A percentile compares a stretch with the other conserved stretches of the same genome.
Evolutionary conservation across 1,284 basidiomycete genomes (phyloP).

Genomic region (Malassezia brasiliensis): DNA sequence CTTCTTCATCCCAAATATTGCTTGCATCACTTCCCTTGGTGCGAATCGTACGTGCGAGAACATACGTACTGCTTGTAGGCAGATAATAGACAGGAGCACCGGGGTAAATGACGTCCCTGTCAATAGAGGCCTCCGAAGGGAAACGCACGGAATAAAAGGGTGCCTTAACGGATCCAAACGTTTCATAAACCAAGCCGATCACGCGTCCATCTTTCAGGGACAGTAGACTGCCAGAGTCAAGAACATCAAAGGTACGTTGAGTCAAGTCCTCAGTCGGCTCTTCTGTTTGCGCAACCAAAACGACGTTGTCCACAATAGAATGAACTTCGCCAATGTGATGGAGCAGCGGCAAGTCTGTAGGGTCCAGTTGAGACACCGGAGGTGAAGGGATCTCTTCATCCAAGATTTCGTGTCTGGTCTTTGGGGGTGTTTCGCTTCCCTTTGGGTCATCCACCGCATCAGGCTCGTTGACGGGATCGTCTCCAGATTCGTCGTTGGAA

Average conservation of each 20-base stretch:
- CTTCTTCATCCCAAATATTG: conserved; percentile 80
- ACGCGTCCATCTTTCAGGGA: conserved; percentile 74
- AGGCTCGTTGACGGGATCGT: not conserved
- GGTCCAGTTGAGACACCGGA: conserved; percentile 17
- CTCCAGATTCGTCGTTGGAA: not conserved
- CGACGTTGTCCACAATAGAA: conserved; percentile 41
- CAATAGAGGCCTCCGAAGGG: conserved; percentile 44
- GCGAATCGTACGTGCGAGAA: conserved; percentile 61
- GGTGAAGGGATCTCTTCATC: conserved; percentile 25
- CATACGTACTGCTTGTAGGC: conserved; percentile 64
- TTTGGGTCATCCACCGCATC: not conserved
- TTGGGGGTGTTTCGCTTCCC: no score
- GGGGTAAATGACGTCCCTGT: conserved; percentile 16
- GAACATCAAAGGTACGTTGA: conserved; percentile 54
- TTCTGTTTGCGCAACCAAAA: conserved; percentile 31
- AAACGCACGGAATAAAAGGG: conserved; percentile 69
- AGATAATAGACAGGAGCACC: conserved; percentile 61
- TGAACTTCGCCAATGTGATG: conserved; percentile 32
- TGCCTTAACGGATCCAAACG: conserved; percentile 74
- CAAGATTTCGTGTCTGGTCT: conserved; percentile 37
- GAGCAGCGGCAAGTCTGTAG: conserved; percentile 21
- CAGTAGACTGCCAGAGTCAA: conserved; percentile 76
- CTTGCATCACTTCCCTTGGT: conserved; percentile 79
- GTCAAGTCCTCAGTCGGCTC: not conserved
- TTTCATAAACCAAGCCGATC: conserved; percentile 76